Conservation (phyloP, 441 rosid genomes). For the Populus tomentosa region DNA sequence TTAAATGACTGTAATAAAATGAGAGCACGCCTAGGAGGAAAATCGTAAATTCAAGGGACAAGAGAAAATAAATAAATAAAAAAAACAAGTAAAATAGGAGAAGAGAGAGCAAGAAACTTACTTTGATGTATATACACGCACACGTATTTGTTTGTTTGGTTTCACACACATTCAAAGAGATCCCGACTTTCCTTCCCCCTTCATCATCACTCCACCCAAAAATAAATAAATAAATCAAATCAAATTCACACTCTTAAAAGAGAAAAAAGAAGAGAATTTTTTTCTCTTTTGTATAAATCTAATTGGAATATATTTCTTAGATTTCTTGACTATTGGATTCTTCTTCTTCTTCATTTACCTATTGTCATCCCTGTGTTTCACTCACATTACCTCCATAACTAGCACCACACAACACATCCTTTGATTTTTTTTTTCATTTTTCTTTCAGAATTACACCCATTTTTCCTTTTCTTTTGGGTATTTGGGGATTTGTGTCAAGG, state of each 20-base stretch:
- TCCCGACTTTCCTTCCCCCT: slow-evolving; percentile 34
- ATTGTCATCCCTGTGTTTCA: slow-evolving; percentile 7
- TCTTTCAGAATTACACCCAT: not conserved
- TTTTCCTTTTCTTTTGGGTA: not conserved
- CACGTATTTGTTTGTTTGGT: not conserved
- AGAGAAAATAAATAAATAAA: not conserved
- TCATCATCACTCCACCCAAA: slow-evolving; percentile 25
- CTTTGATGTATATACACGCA: not conserved
- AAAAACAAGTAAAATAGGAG: not conserved
- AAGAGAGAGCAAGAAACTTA: not conserved
- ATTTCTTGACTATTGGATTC: slow-evolving; percentile 31
- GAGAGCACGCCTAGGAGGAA: not conserved
- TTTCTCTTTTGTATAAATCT: slow-evolving; percentile 17
- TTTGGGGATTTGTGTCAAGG: not conserved
- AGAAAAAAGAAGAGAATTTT: not conserved
- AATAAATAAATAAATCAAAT: slow-evolving; percentile 17
- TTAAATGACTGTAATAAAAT: not conserved
- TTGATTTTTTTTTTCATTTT: not conserved
- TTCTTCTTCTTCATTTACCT: slow-evolving; percentile 19
- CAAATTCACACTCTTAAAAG: not conserved
- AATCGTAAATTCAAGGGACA: not conserved
- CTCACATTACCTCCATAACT: not conserved
- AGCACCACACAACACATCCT: not conserved
- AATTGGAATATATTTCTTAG: slow-evolving; percentile 36
- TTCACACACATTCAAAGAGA: slow-evolving; percentile 35